Conservation (phyloP, 2,329 filamentous ascomycete species). For the Penicillium sp. region DNA sequence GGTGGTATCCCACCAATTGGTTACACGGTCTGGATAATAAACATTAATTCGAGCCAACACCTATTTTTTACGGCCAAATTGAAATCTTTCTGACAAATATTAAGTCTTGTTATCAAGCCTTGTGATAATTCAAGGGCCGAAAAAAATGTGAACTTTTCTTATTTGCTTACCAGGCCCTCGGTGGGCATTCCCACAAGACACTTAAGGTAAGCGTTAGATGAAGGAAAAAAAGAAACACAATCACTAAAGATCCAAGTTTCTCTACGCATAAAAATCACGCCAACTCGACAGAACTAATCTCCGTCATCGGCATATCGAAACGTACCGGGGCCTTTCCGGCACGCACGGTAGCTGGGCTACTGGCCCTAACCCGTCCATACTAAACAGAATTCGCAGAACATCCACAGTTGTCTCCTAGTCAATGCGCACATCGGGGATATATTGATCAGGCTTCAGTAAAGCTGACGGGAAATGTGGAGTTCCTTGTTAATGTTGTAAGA, state of each 20-base stretch:
- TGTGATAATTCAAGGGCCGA: too few species aligned
- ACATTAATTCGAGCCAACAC: neutral
- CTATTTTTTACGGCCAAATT: neutral
- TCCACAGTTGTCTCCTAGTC: constrained; percentile 73
- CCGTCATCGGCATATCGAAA: neutral
- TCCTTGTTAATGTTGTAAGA: constrained; percentile 60
- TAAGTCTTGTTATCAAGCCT: too few species aligned
- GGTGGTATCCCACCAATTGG: constrained; percentile 15
- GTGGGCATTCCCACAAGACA: neutral
- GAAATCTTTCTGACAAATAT: too few species aligned
- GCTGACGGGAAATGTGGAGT: constrained; percentile 79
- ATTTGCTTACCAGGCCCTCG: neutral
- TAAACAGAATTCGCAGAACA: constrained; percentile 74
- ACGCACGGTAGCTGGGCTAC: neutral
- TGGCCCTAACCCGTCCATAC: constrained; percentile 58
- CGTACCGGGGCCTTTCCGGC: too few species aligned
- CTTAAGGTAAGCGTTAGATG: too few species aligned
- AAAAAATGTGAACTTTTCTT: neutral
- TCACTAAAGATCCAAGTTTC: neutral
- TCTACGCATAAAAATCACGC: neutral
- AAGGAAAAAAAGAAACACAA: neutral
- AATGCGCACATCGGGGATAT: constrained; percentile 94
- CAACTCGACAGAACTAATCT: neutral
- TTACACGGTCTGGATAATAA: neutral
- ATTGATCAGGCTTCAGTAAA: constrained; percentile 85